Evolutionary conservation across 805 yeast species (phyloP).

Genomic region (Nakazawaea anatomiae): DNA sequence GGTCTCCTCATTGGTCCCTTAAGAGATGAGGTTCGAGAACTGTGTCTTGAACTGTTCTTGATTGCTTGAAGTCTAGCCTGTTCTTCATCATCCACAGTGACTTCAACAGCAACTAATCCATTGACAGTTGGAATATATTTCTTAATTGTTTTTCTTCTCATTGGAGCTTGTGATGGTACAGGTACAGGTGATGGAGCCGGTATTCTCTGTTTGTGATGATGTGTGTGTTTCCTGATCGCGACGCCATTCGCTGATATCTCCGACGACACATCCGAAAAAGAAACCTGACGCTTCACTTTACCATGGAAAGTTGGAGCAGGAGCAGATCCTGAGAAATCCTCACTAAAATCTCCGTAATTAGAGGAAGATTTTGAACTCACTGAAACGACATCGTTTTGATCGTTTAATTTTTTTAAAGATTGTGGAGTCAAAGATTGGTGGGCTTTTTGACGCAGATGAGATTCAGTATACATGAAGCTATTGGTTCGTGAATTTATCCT

Average conservation of each 20-base stretch:
- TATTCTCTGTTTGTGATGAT: background rate
- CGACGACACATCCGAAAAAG: slow-evolving; percentile 15
- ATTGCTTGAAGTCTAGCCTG: slow-evolving; percentile 14
- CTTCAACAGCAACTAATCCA: slow-evolving; percentile 66
- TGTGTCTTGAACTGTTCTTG: slow-evolving; percentile 8
- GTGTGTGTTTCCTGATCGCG: slow-evolving; percentile 1
- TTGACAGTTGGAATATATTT: slow-evolving; percentile 70
- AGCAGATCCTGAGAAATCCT: background rate
- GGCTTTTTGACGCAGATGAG: slow-evolving; percentile 10
- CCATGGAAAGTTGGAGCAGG: background rate
- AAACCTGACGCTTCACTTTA: slow-evolving; percentile 15
- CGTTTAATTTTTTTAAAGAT: slow-evolving; percentile 13
- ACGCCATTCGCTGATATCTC: background rate
- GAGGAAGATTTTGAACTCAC: background rate
- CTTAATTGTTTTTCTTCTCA: slow-evolving; percentile 43
- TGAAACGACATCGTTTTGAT: slow-evolving; percentile 5
- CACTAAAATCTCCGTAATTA: background rate
- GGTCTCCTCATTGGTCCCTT: slow-evolving; percentile 7
- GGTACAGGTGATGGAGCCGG: background rate
- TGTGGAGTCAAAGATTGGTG: slow-evolving; percentile 15
- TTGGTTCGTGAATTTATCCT: slow-evolving; percentile 14
- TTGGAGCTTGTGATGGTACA: background rate
- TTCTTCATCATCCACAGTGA: slow-evolving; percentile 36
- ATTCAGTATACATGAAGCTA: slow-evolving; percentile 13
- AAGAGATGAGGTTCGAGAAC: slow-evolving; percentile 11